Evolutionary conservation across 1,284 basidiomycete genomes (phyloP).

Genomic region (Volvariella surrecta): DNA sequence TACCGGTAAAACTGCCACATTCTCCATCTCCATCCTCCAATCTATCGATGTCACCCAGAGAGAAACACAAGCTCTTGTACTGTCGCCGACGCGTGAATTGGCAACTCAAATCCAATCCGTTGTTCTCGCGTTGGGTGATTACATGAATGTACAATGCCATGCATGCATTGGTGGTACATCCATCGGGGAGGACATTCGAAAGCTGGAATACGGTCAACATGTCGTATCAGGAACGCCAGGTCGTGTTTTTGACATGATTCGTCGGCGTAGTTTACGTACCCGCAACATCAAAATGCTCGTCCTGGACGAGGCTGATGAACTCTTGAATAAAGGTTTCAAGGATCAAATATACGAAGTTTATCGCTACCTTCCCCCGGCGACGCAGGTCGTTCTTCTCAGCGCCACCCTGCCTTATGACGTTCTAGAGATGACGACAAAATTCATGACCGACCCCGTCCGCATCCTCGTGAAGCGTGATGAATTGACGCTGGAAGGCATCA

Average conservation of each 20-base stretch:
- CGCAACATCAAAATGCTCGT: constrained; percentile 99
- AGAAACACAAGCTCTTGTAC: constrained; percentile 94
- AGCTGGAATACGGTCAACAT: constrained; percentile 97
- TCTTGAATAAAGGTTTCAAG: constrained; percentile 98
- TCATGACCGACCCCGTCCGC: constrained; percentile 98
- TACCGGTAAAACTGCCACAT: constrained; percentile 99
- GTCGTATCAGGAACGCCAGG: constrained; percentile 97
- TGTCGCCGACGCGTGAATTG: constrained; percentile 92
- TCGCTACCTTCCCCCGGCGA: constrained; percentile 95
- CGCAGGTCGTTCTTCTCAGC: constrained; percentile 94
- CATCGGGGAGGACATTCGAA: constrained; percentile 97
- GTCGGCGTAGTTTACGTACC: constrained; percentile 87
- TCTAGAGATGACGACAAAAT: constrained; percentile 99
- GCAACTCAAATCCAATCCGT: constrained; percentile 99
- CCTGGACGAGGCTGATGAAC: constrained; percentile 96
- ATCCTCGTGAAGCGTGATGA: constrained; percentile 99
- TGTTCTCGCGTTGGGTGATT: constrained; percentile 93
- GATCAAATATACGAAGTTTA: constrained; percentile 99
- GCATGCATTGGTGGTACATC: constrained; percentile 98
- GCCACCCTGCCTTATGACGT: constrained; percentile 97
- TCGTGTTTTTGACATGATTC: constrained; percentile 99
- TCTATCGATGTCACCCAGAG: constrained; percentile 94
- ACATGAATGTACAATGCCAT: constrained; percentile 99
- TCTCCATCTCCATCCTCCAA: constrained; percentile 90
- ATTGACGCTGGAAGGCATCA: constrained; percentile 98